Evolutionary conservation across 2,329 filamentous ascomycete genomes (phyloP), one percentile per base, ranked within the genome.

Genomic region (Daldinia eschscholtzii): DNA sequence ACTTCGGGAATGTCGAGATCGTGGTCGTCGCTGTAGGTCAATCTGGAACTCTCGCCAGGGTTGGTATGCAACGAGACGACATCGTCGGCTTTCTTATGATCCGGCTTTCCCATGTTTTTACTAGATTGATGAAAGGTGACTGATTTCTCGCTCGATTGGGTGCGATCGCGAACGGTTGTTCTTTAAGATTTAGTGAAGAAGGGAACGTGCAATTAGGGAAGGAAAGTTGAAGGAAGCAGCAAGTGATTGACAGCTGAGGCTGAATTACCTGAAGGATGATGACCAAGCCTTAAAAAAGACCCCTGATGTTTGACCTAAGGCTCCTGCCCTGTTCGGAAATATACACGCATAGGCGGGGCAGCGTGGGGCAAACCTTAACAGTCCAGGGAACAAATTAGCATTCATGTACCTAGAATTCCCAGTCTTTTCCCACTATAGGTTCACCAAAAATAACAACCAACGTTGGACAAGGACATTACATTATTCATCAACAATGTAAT

Each of bases 41-140:
- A 26, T 5, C 39, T 61, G 4, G 75, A 74, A 59, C 65, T 68
- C 30, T 72, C 67, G 58, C 74, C 76, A 1, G 68, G 65, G 39
- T 76, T 77, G 26, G 72, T 76, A 64, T 71, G 76, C 53, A 77
- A 63, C 35, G 76, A 77, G n/a, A 79, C 64, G 20, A 70, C 67
- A 56, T 77, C 75, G 30, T 70, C 57, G 37, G 69, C 65, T 28
- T 57, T n/a, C 58, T 70, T 65, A 53, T 42, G 44, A 57, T 48
- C 62, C 30, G 62, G 71, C 41, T 77, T 78, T 42, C 76, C 76
- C 77, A 78, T 78, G 1, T 41, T 68, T 46, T 10, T 2, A 13
- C 35, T 2, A 26, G n/a, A 35, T 57, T 18, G 6, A 30, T 13
- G 13, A 13, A 35, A 33, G 30, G 30, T 33, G 7, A 33, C 30